Percentiles rank a stretch among this genome's conserved stretches.
phyloP scores from a whole-genome alignment of 805 yeast genomes.

The Lipomyces anomalus region DNA sequence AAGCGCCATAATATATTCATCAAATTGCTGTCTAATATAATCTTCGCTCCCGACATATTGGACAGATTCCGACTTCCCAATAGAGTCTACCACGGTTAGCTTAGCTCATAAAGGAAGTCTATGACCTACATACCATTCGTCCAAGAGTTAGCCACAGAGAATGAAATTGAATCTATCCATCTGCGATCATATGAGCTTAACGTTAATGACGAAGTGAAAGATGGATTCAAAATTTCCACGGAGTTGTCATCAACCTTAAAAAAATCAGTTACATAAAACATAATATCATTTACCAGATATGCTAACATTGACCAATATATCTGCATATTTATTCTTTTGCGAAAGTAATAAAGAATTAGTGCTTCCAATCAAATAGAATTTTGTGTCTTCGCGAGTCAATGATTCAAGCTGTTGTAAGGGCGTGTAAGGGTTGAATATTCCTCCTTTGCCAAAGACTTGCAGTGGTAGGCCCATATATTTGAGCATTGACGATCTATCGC shows the following conservation, averaged over 20 bases:
- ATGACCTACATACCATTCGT: conserved; percentile 27
- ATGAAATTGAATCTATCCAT: conserved; percentile 59
- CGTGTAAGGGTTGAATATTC: conserved; percentile 87
- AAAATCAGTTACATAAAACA: conserved; percentile 10
- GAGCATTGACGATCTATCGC: conserved; percentile 70
- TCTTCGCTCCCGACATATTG: conserved; percentile 76
- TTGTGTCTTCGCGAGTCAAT: conserved; percentile 49
- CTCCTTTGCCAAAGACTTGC: conserved; percentile 77
- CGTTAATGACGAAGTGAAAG: conserved; percentile 41
- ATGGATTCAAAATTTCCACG: conserved; percentile 43
- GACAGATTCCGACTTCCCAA: conserved; percentile 39
- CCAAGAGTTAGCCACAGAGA: conserved; percentile 46
- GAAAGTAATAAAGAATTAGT: conserved; percentile 76
- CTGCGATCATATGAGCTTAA: conserved; percentile 60
- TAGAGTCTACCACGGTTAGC: conserved; percentile 38
- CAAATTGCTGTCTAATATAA: conserved; percentile 78
- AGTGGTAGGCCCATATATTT: conserved; percentile 83
- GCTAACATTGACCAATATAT: conserved; percentile 68
- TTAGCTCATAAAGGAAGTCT: too few species aligned
- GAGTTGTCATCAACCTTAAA: conserved; percentile 29
- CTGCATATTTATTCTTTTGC: conserved; percentile 57
- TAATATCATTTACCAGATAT: too few species aligned
- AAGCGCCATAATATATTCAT: conserved; percentile 78
- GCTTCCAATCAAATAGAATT: conserved; percentile 73
- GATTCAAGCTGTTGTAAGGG: conserved; percentile 87